Evolutionary conservation across 192 early-diverging fungal genomes (phyloP).

Genomic region (Linnemannia exigua): DNA sequence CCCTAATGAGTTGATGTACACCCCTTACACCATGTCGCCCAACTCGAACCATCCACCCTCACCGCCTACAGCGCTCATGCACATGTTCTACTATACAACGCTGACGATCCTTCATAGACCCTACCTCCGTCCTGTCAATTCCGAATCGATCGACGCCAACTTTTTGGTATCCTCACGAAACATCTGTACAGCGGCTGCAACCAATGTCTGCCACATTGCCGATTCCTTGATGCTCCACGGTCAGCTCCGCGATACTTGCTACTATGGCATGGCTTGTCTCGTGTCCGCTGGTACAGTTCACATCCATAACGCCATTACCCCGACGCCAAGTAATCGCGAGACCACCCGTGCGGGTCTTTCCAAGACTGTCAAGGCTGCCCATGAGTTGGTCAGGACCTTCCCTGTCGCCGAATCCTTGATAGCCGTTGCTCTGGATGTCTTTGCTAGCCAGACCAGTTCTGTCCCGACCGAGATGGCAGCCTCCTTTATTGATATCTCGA

Average conservation of each 20-base stretch:
- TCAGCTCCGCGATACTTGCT: conserved; percentile 27
- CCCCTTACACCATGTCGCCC: conserved; percentile 46
- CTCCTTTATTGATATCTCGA: conserved; percentile 28
- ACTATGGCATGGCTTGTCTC: conserved; percentile 34
- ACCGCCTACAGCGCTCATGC: conserved; percentile 38
- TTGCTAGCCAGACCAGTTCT: conserved; percentile 26
- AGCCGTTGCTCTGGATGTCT: conserved; percentile 31
- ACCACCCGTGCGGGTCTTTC: conserved; percentile 33
- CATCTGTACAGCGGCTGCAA: conserved; percentile 51
- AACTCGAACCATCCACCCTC: conserved; percentile 31
- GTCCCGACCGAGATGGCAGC: conserved; percentile 23
- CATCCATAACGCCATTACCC: conserved; percentile 42
- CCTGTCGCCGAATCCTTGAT: conserved; percentile 29
- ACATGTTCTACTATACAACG: conserved; percentile 66
- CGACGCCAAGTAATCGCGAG: conserved; percentile 26
- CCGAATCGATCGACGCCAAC: conserved; percentile 17
- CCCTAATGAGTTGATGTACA: conserved; percentile 63
- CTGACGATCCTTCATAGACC: conserved; percentile 67
- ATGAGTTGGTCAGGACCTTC: conserved; percentile 36
- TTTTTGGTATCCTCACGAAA: conserved; percentile 40
- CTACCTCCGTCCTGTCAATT: conserved; percentile 48
- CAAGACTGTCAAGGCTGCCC: conserved; percentile 32
- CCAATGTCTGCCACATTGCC: conserved; percentile 48
- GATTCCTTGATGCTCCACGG: conserved; percentile 42
- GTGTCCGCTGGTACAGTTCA: conserved; percentile 54